Conservation (phyloP, 2,329 filamentous ascomycete species). For the Beauveria sp. region DNA sequence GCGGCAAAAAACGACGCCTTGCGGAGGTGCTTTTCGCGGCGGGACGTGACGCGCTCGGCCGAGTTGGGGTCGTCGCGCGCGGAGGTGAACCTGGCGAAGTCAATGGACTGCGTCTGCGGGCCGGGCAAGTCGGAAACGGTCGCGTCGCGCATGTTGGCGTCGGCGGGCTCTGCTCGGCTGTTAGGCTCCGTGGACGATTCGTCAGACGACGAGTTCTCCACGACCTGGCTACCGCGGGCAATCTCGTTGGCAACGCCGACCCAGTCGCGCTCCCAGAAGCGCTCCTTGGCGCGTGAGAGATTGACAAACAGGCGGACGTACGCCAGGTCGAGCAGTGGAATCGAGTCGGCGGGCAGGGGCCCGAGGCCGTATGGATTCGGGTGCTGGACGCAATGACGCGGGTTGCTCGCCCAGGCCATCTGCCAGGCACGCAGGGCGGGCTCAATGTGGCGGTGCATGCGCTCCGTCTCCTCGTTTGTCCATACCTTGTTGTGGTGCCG, state of each 20-base stretch:
- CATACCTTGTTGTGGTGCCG: slow-evolving; percentile 80
- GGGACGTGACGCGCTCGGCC: slow-evolving; percentile 30
- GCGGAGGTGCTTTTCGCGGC: slow-evolving; percentile 78
- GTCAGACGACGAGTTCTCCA: slow-evolving; percentile 61
- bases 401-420: slow-evolving; percentile 80
- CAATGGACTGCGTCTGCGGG: slow-evolving; percentile 41
- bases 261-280: slow-evolving; percentile 90
- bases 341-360: slow-evolving; percentile 81
- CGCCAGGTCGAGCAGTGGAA: slow-evolving; percentile 83
- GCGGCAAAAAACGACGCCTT: slow-evolving; percentile 95
- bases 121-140: slow-evolving; percentile 45
- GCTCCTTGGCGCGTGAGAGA: slow-evolving; percentile 83
- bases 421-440: slow-evolving; percentile 93
- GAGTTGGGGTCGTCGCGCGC: slow-evolving; percentile 1
- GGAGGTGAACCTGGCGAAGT: slow-evolving; percentile 31
- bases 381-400: slow-evolving; percentile 73
- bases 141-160: slow-evolving; percentile 38
- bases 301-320: slow-evolving; percentile 92
- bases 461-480: slow-evolving; percentile 88
- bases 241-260: slow-evolving; percentile 86
- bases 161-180: slow-evolving; percentile 23
- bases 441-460: slow-evolving; percentile 93
- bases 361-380: slow-evolving; percentile 77
- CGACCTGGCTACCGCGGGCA: slow-evolving; percentile 66
- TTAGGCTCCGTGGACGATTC: slow-evolving; percentile 40